Conservation (phyloP, 352 stramenopile genomes). For the Phytophthora multivora region DNA sequence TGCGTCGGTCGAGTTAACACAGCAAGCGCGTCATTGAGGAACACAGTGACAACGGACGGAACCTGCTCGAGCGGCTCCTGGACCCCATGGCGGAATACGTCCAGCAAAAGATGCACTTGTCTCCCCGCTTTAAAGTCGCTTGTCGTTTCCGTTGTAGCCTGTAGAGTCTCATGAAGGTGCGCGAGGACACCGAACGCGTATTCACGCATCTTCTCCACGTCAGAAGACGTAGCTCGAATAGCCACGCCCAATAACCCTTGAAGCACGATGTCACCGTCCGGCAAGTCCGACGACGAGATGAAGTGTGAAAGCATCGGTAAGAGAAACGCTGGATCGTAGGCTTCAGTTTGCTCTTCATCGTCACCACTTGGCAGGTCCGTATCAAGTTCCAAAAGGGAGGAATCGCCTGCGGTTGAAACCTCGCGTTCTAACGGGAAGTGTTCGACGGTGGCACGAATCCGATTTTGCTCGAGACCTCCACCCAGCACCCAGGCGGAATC, state of each 20-base stretch:
- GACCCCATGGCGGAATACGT: conserved; percentile 75
- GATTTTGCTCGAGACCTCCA: conserved; percentile 65
- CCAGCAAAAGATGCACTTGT: conserved; percentile 82
- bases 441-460: conserved; percentile 74
- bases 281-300: conserved; percentile 70
- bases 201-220: conserved; percentile 52
- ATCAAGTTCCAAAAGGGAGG: conserved; percentile 37
- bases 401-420: conserved; percentile 33
- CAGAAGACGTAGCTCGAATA: conserved; percentile 74
- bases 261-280: conserved; percentile 61
- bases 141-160: conserved; percentile 49
- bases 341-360: conserved; percentile 13
- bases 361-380: conserved; percentile 12
- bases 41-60: conserved; percentile 82
- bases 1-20: conserved; percentile 72
- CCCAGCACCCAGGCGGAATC: conserved; percentile 70
- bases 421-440: conserved; percentile 63
- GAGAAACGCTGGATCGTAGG: conserved; percentile 81
- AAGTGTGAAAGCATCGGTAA: conserved; percentile 80
- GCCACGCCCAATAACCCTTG: conserved; percentile 75
- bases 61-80: conserved; percentile 54
- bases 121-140: conserved; percentile 74
- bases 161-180: conserved; percentile 73
- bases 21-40: conserved; percentile 78
- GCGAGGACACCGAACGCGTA: conserved; percentile 81